Conservation (phyloP, 192 early-diverging fungal species). For the Kickxella alabastrina region DNA sequence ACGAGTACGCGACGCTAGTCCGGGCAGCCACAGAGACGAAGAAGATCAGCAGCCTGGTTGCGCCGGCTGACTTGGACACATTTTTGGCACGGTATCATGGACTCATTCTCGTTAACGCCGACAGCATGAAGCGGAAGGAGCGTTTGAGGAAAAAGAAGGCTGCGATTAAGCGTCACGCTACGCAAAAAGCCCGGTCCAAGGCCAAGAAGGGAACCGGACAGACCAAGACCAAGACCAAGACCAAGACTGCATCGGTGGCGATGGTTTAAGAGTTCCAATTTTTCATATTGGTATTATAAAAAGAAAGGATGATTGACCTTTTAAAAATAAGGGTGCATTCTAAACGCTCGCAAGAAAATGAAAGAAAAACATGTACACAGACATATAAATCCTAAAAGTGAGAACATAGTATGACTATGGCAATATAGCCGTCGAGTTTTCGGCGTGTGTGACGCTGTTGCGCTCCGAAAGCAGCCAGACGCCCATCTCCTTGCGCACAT, state of each 20-base stretch:
- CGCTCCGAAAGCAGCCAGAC: constrained; percentile 54
- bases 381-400: too few species aligned
- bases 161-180: constrained; percentile 18
- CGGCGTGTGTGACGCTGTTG: constrained; percentile 27
- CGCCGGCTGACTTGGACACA: constrained; percentile 27
- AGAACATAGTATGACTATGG: too few species aligned
- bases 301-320: too few species aligned
- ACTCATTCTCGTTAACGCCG: constrained; percentile 20
- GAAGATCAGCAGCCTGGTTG: constrained; percentile 45
- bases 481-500: constrained; percentile 72
- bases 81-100: constrained; percentile 47
- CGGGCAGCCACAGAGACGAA: constrained; percentile 36
- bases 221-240: too few species aligned
- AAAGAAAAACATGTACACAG: too few species aligned
- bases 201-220: too few species aligned
- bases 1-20: constrained; percentile 39
- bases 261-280: too few species aligned
- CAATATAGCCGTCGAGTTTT: constrained; percentile 31
- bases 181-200: constrained; percentile 11
- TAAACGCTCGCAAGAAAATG: too few species aligned
- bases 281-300: too few species aligned
- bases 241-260: too few species aligned
- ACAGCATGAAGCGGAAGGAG: constrained; percentile 44
- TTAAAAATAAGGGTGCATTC: too few species aligned
- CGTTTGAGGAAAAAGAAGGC: constrained; percentile 38